phyloP scores from a whole-genome alignment of 768 basidiomycete genomes.

The Suillus spraguei region DNA sequence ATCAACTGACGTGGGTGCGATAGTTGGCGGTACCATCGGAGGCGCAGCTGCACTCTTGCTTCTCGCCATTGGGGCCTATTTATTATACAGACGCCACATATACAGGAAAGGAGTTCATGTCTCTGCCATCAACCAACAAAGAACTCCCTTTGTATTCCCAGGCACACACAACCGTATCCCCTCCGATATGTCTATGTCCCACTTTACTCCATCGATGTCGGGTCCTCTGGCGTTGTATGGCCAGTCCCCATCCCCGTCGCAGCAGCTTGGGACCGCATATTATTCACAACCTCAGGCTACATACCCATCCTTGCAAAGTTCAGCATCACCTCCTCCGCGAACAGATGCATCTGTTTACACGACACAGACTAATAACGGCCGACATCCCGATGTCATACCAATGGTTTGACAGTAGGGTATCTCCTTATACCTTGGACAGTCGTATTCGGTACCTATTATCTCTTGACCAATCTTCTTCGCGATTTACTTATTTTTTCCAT shows the following conservation, averaged over 20 bases:
- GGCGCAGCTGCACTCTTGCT: slow-evolving; percentile 21
- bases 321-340: slow-evolving; percentile 12
- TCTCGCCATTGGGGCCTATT: slow-evolving; percentile 16
- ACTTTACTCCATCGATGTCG: neutral
- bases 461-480: neutral
- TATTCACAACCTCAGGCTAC: neutral
- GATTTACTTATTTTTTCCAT: neutral
- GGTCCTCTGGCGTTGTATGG: neutral
- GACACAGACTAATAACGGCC: slow-evolving; percentile 1
- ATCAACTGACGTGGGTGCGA: slow-evolving; percentile 20
- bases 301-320: slow-evolving; percentile 12
- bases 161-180: slow-evolving; percentile 14
- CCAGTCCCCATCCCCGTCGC: slow-evolving; percentile 1
- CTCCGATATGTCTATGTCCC: slow-evolving; percentile 20
- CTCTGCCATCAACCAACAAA: neutral
- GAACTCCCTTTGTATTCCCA: neutral
- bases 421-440: neutral
- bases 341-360: slow-evolving; percentile 20
- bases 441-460: neutral
- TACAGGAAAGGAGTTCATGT: slow-evolving; percentile 4
- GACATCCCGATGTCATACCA: slow-evolving; percentile 20
- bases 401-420: slow-evolving; percentile 17
- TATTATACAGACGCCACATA: slow-evolving; percentile 19
- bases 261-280: neutral
- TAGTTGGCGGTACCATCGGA: slow-evolving; percentile 27